A percentile compares a stretch with the other conserved stretches of the same genome.
Conservation (phyloP, 768 basidiomycete species). For the Scleroderma bovista region DNA sequence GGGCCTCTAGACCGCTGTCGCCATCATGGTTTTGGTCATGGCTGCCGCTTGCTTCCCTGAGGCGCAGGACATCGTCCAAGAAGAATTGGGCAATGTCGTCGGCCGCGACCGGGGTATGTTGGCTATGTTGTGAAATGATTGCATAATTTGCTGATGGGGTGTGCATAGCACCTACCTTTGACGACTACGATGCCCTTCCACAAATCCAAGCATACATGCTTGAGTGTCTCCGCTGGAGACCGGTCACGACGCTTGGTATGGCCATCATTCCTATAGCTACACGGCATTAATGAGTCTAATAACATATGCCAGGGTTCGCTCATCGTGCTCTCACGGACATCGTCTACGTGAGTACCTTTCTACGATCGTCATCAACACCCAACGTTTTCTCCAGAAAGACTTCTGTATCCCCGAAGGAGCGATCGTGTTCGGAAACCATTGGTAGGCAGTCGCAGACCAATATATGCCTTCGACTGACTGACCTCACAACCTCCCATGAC, state of each 20-base stretch:
- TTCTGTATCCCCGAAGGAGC: slow-evolving; percentile 33
- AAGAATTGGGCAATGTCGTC: slow-evolving; percentile 33
- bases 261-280: not conserved
- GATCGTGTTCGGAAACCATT: slow-evolving; percentile 33
- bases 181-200: slow-evolving; percentile 27
- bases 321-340: slow-evolving; percentile 64
- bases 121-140: not conserved
- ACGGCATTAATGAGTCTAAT: slow-evolving; percentile 3
- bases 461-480: not conserved
- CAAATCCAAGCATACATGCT: slow-evolving; percentile 34
- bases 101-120: slow-evolving; percentile 26
- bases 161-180: slow-evolving; percentile 35
- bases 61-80: slow-evolving; percentile 30
- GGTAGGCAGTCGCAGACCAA: slow-evolving; percentile 13
- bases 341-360: slow-evolving; percentile 40
- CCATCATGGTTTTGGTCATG: slow-evolving; percentile 28
- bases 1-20: slow-evolving; percentile 20
- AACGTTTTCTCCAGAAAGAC: slow-evolving; percentile 20
- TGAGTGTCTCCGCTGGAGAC: slow-evolving; percentile 37
- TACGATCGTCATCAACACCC: not conserved
- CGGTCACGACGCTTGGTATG: slow-evolving; percentile 26
- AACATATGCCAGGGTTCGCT: slow-evolving; percentile 40
- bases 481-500: not conserved
- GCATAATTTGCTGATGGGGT: not conserved
- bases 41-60: slow-evolving; percentile 34